Evolutionary conservation across 805 yeast species (phyloP).

Genomic region (Candida caryicola): DNA sequence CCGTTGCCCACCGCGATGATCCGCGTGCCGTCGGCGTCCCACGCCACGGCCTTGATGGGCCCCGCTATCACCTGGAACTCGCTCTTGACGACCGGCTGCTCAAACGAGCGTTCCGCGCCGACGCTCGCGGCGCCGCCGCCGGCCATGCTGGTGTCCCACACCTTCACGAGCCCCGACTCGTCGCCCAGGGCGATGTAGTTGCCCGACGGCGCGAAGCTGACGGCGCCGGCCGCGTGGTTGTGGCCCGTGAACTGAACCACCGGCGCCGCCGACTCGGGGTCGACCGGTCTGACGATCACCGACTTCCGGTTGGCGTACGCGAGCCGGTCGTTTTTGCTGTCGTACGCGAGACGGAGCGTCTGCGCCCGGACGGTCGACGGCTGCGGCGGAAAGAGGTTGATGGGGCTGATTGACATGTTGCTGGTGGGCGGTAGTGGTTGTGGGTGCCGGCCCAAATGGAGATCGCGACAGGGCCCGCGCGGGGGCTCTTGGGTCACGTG

Average conservation of each 20-base stretch:
- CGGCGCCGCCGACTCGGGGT: conserved; percentile 45
- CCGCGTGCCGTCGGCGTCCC: conserved; percentile 89
- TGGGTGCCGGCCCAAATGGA: too few species aligned
- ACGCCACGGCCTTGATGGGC: conserved; percentile 74
- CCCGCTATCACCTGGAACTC: conserved; percentile 81
- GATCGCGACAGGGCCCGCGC: too few species aligned
- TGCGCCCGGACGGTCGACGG: conserved; percentile 75
- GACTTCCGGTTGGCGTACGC: conserved; percentile 84
- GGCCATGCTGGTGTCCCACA: conserved; percentile 66
- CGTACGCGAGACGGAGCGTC: conserved; percentile 73
- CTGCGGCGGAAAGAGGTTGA: conserved; percentile 59
- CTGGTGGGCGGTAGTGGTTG: too few species aligned
- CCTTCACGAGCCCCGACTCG: conserved; percentile 79
- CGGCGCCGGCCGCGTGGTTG: conserved; percentile 70
- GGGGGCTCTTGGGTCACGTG: too few species aligned
- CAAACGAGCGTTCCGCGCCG: conserved; percentile 35
- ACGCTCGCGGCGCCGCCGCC: conserved; percentile 32
- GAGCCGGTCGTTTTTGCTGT: conserved; percentile 61
- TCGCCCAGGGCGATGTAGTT: conserved; percentile 91
- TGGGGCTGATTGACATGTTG: conserved; percentile 30
- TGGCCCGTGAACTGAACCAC: conserved; percentile 70
- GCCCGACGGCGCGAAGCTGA: conserved; percentile 86
- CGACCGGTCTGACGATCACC: conserved; percentile 65
- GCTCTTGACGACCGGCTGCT: conserved; percentile 62
- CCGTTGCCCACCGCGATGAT: conserved; percentile 95